A percentile compares a stretch with the other conserved stretches of the same genome.
Evolutionary conservation across 768 basidiomycete species (phyloP).

Genomic region (Hortiboletus campestris): DNA sequence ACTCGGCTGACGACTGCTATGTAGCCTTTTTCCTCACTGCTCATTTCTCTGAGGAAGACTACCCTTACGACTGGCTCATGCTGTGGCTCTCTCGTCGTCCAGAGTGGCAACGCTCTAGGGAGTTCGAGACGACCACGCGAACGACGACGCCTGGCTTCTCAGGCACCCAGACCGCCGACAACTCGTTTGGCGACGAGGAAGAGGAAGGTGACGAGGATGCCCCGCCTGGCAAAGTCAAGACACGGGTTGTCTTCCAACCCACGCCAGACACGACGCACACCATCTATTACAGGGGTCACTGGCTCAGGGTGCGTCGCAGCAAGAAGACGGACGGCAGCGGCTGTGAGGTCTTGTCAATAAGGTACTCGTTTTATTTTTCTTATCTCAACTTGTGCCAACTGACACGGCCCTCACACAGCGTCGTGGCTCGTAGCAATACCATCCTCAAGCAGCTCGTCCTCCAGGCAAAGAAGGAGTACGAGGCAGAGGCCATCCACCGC

Average conservation of each 20-base stretch:
- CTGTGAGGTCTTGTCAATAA: constrained; percentile 75
- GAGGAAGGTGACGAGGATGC: constrained; percentile 46
- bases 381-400: constrained; percentile 9
- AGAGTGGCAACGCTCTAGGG: constrained; percentile 86
- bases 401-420: constrained; percentile 41
- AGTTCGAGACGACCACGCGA: constrained; percentile 86
- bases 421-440: constrained; percentile 78
- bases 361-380: constrained; percentile 38
- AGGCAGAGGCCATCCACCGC: constrained; percentile 81
- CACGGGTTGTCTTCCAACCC: constrained; percentile 84
- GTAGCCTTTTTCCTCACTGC: constrained; percentile 85
- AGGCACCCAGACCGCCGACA: constrained; percentile 44
- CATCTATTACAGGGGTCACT: constrained; percentile 82
- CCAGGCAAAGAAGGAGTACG: constrained; percentile 86
- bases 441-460: constrained; percentile 88
- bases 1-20: constrained; percentile 3
- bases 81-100: constrained; percentile 83
- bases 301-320: constrained; percentile 72
- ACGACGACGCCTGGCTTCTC: constrained; percentile 60
- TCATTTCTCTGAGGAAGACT: constrained; percentile 88
- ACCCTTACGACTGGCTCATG: constrained; percentile 91
- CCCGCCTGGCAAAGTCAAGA: constrained; percentile 62
- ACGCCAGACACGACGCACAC: constrained; percentile 87
- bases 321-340: constrained; percentile 67
- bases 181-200: constrained; percentile 53